phyloP scores from a whole-genome alignment of 2,329 filamentous ascomycete genomes.

The Penicillium sp. region DNA sequence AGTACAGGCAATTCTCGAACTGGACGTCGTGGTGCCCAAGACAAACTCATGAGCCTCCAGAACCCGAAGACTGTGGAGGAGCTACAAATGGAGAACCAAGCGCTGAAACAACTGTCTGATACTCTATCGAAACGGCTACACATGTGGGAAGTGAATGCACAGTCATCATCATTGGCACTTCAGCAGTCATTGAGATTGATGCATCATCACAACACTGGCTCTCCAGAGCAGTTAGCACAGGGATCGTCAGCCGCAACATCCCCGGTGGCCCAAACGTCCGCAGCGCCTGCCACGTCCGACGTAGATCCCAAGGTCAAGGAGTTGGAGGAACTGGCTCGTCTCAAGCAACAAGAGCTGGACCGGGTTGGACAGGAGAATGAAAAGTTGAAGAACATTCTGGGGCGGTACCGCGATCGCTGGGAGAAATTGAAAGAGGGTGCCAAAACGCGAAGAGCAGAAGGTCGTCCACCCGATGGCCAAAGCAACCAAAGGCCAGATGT shows the following conservation, averaged over 20 bases:
- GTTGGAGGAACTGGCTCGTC: conserved; percentile 64
- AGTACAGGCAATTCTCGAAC: conserved; percentile 40
- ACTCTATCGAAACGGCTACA: conserved; percentile 84
- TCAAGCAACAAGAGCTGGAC: conserved; percentile 60
- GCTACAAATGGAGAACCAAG: conserved; percentile 81
- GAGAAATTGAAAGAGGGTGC: conserved; percentile 68
- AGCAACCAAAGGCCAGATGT: conserved; percentile 11
- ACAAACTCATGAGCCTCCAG: conserved; percentile 36
- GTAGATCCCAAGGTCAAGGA: conserved; percentile 59
- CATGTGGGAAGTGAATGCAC: conserved; percentile 87
- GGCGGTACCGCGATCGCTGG: conserved; percentile 63
- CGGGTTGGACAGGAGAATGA: conserved; percentile 62
- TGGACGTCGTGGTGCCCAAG: conserved; percentile 15
- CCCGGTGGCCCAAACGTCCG: conserved; percentile 19
- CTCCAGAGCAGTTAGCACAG: conserved; percentile 32
- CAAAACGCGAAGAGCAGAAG: conserved; percentile 38
- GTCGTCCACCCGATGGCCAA: conserved; percentile 15
- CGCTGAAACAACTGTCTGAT: conserved; percentile 80
- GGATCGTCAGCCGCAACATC: conserved; percentile 30
- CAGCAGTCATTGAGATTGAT: conserved; percentile 70
- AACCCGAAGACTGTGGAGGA: conserved; percentile 75
- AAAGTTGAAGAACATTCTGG: conserved; percentile 55
- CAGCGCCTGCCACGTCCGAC: conserved; percentile 28
- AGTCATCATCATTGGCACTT: conserved; percentile 80
- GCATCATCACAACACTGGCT: conserved; percentile 38